Percentiles rank a stretch among this genome's conserved stretches.
These are phyloP conservation scores for Leccinum variicolor DNA, from an alignment of 768 basidiomycete species.

Conservation along the genomic window DNA sequence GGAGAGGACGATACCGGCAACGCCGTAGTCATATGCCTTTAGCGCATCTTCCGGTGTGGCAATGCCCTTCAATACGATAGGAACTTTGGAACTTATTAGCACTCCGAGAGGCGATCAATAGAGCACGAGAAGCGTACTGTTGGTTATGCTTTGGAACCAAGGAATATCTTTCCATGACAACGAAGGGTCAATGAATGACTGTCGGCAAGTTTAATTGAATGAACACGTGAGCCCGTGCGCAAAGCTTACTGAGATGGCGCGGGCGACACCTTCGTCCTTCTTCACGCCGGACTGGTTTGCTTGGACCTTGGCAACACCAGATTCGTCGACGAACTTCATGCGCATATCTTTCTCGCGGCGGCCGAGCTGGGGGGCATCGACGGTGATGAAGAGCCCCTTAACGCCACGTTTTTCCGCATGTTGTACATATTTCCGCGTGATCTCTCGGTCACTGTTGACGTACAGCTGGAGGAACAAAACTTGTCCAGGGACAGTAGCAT, in stretches of 20 bases:
- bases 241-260: slow-evolving; percentile 75
- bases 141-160: slow-evolving; percentile 77
- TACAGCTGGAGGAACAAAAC: slow-evolving; percentile 84
- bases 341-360: slow-evolving; percentile 89
- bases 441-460: slow-evolving; percentile 85
- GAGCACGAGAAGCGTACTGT: slow-evolving; percentile 37
- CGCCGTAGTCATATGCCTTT: slow-evolving; percentile 71
- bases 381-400: slow-evolving; percentile 94
- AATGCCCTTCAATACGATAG: slow-evolving; percentile 87
- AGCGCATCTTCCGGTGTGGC: slow-evolving; percentile 86
- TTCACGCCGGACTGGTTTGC: slow-evolving; percentile 23
- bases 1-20: slow-evolving; percentile 77
- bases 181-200: slow-evolving; percentile 94
- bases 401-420: slow-evolving; percentile 90
- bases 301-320: slow-evolving; percentile 24
- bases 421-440: slow-evolving; percentile 83
- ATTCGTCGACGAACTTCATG: slow-evolving; percentile 58
- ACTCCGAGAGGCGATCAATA: slow-evolving; percentile 61
- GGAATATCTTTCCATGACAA: slow-evolving; percentile 68
- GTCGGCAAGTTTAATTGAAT: slow-evolving; percentile 12
- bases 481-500: slow-evolving; percentile 76
- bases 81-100: slow-evolving; percentile 52
- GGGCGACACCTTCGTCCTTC: slow-evolving; percentile 73
- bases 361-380: slow-evolving; percentile 95
- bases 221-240: slow-evolving; percentile 28